Base-by-base conservation (phyloP, 257 asterid species). In the Lithospermum erythrorhizon region DNA sequence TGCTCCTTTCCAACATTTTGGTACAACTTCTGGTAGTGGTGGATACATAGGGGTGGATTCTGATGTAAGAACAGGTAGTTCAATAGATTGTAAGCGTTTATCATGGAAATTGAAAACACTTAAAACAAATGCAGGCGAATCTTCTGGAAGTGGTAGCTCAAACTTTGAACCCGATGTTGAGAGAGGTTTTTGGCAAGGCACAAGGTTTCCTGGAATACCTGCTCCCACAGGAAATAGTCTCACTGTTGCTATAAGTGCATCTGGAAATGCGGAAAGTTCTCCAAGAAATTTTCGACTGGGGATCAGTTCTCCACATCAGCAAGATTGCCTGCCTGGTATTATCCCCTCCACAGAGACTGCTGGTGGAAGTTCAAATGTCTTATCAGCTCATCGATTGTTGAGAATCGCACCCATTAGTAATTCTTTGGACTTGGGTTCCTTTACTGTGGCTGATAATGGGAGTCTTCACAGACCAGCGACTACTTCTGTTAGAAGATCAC, bases 51-150 rank as follows among this genome's bases (percentile, higher is more conserved):
- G 68, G 63, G 78, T 65, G 64, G 84, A 69, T 66, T 67, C 67
- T 56, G 91, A 76, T 65, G 73, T 73, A 53, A 69, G 79, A 63
- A 73, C 79, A 52, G 83, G 80, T 24, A 70, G 69, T 75, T 76
- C 94, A 52, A 17, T 78, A 58, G 89, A 85, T 57, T 79, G 83
- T 37, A 81, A 72, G 7, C 85, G 85, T 5, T 35, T 72, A 55
- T 77, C 98, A 1, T 81, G 95, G 71, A 90, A 90, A 81, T 79
- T 96, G 71, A 87, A 87, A 70, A 73, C 86, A 62, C 71, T 75
- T 22, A 96, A 87, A 70, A 79, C 70, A 37, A 80, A 70, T 35
- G 63, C 25, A 1, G 95, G 89, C 41, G 96, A 82, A 70, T 78
- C 98, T 45, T 82, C 94, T 41, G 94, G 85, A 61, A 70, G 75